Percentiles rank a stretch among this genome's conserved stretches.
phyloP scores from a whole-genome alignment of 495 filamentous ascomycete species.

The Astrothelium subdiscretum region DNA sequence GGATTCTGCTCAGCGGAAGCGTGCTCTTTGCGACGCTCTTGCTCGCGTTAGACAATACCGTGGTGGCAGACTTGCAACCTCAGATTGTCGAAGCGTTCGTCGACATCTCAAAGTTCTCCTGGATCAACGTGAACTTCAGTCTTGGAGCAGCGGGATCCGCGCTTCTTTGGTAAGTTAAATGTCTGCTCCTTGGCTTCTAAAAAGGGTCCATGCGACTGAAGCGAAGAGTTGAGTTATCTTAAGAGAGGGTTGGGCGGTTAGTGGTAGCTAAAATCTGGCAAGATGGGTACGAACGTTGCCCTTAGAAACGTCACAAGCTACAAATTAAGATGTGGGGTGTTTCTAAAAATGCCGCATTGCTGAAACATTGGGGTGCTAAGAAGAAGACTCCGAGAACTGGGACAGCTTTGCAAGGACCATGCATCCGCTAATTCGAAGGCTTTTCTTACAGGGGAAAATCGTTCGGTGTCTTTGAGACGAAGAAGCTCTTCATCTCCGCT shows the following conservation, averaged over 20 bases:
- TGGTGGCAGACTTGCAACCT: neutral
- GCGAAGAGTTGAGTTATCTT: neutral
- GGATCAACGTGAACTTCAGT: neutral
- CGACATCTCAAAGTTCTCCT: neutral
- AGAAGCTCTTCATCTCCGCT: constrained; percentile 17
- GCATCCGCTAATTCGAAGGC: neutral
- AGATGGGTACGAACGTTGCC: too few relatives aligned
- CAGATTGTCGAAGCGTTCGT: neutral
- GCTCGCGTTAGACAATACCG: neutral
- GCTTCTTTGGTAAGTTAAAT: neutral
- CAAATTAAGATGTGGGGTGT: neutral
- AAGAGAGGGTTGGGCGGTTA: too few relatives aligned
- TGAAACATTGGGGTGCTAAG: neutral
- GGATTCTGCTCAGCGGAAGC: neutral
- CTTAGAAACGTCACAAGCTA: neutral
- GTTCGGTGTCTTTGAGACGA: constrained; percentile 19
- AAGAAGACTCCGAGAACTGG: neutral
- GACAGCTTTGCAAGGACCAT: neutral
- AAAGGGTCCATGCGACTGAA: neutral
- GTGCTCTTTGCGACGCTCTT: neutral
- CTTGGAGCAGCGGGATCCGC: neutral
- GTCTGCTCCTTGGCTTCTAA: neutral
- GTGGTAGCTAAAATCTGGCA: too few relatives aligned
- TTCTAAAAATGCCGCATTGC: constrained; percentile 2
- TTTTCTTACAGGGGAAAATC: neutral